These are phyloP conservation scores for Candida tunisiensis DNA, from an alignment of 1,139 yeast species.

Conservation along the genomic window DNA sequence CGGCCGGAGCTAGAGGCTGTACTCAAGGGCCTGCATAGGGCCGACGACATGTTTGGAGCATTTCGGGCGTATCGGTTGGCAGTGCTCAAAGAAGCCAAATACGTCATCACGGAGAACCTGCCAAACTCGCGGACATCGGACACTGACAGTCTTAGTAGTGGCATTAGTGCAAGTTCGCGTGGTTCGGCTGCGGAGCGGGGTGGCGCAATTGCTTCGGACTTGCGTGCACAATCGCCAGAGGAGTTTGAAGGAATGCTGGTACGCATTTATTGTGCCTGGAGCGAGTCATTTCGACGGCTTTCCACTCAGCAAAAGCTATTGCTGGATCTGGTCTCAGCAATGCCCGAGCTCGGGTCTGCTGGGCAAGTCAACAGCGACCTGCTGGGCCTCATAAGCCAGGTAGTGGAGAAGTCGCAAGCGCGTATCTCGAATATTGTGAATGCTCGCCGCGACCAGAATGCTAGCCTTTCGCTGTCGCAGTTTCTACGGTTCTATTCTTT, in stretches of 20 bases:
- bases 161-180: slow-evolving; percentile 7
- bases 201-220: slow-evolving; percentile 29
- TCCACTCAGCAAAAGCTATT: slow-evolving; percentile 66
- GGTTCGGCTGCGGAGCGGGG: slow-evolving; percentile 12
- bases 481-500: slow-evolving; percentile 54
- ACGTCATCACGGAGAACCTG: slow-evolving; percentile 45
- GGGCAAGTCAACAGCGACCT: slow-evolving; percentile 22
- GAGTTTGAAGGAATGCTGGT: slow-evolving; percentile 64
- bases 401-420: slow-evolving; percentile 58
- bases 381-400: slow-evolving; percentile 40
- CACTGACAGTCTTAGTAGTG: slow-evolving; percentile 12
- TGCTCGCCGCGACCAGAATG: slow-evolving; percentile 60
- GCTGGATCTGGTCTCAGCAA: slow-evolving; percentile 53
- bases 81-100: slow-evolving; percentile 52
- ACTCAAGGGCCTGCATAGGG: slow-evolving; percentile 39
- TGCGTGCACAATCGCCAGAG: slow-evolving; percentile 47
- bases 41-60: slow-evolving; percentile 49
- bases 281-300: slow-evolving; percentile 59
- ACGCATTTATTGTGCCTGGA: slow-evolving; percentile 42
- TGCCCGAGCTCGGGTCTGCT: slow-evolving; percentile 3
- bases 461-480: slow-evolving; percentile 29
- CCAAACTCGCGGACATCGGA: slow-evolving; percentile 27
- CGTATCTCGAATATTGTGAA: slow-evolving; percentile 65
- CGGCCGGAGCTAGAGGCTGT: slow-evolving; percentile 27
- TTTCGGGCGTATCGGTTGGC: slow-evolving; percentile 51